These are phyloP conservation scores for Plasmodium billcollinsi DNA, from an alignment of 169 alveolate species.

Conservation along the genomic window DNA sequence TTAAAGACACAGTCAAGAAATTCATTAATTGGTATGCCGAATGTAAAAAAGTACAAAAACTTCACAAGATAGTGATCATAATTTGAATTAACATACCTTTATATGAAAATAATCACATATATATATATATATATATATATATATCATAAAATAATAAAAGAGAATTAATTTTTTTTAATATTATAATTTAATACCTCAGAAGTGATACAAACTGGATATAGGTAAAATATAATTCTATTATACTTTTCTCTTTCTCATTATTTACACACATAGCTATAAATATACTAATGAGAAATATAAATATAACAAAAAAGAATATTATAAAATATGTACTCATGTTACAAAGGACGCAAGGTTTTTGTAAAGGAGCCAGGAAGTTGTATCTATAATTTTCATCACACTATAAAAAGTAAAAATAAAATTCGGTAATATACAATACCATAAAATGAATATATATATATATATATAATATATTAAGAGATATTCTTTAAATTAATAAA, in stretches of 20 bases:
- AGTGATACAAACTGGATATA: slow-evolving; percentile 50
- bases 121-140: no score
- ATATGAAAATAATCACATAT: no score
- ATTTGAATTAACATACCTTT: slow-evolving; percentile 60
- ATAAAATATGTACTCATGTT: slow-evolving; percentile 19
- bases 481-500: not conserved
- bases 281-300: slow-evolving; percentile 15
- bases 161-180: not conserved
- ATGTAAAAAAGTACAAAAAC: slow-evolving; percentile 31
- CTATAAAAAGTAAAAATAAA: slow-evolving; percentile 13
- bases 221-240: slow-evolving; percentile 32
- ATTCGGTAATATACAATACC: not conserved
- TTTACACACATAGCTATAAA: slow-evolving; percentile 27
- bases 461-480: slow-evolving; percentile 24
- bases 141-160: no score
- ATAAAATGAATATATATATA: slow-evolving; percentile 24
- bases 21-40: slow-evolving; percentile 66
- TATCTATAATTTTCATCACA: slow-evolving; percentile 68
- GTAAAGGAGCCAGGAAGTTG: slow-evolving; percentile 30
- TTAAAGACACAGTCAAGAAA: slow-evolving; percentile 43
- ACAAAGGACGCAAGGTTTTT: slow-evolving; percentile 38
- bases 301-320: slow-evolving; percentile 7
- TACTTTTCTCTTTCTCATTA: slow-evolving; percentile 8
- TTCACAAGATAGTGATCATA: slow-evolving; percentile 19
- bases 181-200: slow-evolving; percentile 27